Percentiles rank a stretch among this genome's conserved stretches.
Conservation (phyloP, 1,139 yeast species). For the Candida sanyaensis region DNA sequence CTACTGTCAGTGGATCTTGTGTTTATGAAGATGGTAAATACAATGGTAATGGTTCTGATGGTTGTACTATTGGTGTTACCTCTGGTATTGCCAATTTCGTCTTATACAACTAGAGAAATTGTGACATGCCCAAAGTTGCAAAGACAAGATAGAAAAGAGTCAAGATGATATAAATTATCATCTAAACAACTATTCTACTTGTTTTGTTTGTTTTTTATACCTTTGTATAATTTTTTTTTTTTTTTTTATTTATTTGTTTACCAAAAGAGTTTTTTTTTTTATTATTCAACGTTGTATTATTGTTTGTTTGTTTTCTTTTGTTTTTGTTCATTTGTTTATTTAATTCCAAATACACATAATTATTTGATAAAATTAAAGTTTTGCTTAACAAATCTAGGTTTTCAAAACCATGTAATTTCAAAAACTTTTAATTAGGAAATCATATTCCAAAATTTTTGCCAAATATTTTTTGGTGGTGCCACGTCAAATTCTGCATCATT, state of each 20-base stretch:
- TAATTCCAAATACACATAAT: background rate
- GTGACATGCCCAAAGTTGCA: conserved; percentile 2
- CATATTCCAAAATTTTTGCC: conserved; percentile 56
- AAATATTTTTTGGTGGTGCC: conserved; percentile 40
- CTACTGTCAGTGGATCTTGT: conserved; percentile 62
- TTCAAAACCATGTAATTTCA: too few species aligned
- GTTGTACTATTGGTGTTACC: conserved; percentile 76
- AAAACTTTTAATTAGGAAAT: conserved; percentile 18
- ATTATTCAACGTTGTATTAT: background rate
- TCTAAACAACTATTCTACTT: background rate
- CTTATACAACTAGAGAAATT: conserved; percentile 30
- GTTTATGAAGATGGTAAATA: conserved; percentile 62
- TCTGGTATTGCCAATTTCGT: conserved; percentile 71
- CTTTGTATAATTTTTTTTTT: background rate
- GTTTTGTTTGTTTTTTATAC: background rate
- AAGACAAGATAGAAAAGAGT: background rate
- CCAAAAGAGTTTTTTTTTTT: background rate
- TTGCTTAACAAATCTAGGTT: background rate
- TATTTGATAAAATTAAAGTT: background rate
- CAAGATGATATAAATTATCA: background rate
- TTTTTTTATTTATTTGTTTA: background rate
- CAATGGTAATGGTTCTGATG: conserved; percentile 66
- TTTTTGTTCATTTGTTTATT: too few species aligned
- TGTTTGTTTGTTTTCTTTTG: background rate
- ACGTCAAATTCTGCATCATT: conserved; percentile 55